These are phyloP conservation scores for Hymenoscyphus linearis DNA, from an alignment of 2,329 filamentous ascomycete species.

Conservation along the genomic window DNA sequence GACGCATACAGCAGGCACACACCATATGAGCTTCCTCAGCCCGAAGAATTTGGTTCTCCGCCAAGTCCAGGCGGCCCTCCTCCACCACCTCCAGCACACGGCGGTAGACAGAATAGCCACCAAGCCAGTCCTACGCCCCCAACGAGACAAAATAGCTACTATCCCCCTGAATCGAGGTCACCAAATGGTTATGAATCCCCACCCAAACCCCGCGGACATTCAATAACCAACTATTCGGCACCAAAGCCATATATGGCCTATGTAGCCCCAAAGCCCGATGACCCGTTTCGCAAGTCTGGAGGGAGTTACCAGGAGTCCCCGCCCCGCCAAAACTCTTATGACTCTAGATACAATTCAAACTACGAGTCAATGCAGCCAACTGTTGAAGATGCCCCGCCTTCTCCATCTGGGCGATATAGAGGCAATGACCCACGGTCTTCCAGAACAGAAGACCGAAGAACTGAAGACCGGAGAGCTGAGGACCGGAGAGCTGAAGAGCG, in stretches of 20 bases:
- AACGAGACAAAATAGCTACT: constrained; percentile 7
- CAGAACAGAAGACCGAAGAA: constrained; percentile 19
- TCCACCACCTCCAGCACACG: constrained; percentile 31
- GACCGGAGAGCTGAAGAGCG: too few relatives aligned
- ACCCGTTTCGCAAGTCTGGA: constrained; percentile 20
- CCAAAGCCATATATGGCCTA: constrained; percentile 28
- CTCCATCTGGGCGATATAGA: constrained; percentile 22
- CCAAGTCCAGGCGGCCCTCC: constrained; percentile 32
- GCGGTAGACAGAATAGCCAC: constrained; percentile 23
- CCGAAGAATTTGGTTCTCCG: constrained; percentile 26
- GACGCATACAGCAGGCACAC: constrained; percentile 22
- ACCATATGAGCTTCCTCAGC: constrained; percentile 27
- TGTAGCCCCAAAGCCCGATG: constrained; percentile 22
- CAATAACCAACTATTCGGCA: constrained; percentile 24
- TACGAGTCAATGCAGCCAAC: constrained; percentile 42
- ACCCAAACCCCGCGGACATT: constrained; percentile 19
- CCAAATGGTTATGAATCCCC: constrained; percentile 20
- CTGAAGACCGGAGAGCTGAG: constrained; percentile 23
- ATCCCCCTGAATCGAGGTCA: constrained; percentile 13
- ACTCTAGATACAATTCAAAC: constrained; percentile 33
- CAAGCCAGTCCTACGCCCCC: constrained; percentile 22
- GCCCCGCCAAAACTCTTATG: constrained; percentile 32
- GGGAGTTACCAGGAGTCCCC: constrained; percentile 27
- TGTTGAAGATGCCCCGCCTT: constrained; percentile 38
- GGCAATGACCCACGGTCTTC: constrained; percentile 18